Evolutionary conservation across 768 basidiomycete species (phyloP).

Genomic region (Kwoniella sp.): DNA sequence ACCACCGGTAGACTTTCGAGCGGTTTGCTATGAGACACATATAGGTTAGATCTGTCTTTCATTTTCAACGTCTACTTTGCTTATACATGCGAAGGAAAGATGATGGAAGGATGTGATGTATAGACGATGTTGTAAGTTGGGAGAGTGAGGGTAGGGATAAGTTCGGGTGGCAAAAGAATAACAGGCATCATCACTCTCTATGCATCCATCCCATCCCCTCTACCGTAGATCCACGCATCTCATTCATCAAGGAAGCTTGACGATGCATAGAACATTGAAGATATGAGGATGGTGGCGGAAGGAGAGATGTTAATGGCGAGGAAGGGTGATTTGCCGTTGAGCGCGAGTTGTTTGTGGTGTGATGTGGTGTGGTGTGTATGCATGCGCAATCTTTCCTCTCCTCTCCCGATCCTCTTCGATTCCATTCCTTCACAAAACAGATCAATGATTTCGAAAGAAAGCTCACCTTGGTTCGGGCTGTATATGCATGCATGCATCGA

Average conservation of each 20-base stretch:
- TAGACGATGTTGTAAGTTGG: no score
- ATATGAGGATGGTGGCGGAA: neutral
- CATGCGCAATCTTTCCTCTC: slow-evolving; percentile 8
- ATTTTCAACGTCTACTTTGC: no score
- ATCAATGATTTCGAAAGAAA: neutral
- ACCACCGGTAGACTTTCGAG: slow-evolving; percentile 99
- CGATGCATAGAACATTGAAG: neutral
- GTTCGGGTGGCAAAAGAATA: no score
- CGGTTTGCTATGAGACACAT: slow-evolving; percentile 71
- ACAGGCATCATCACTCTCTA: no score
- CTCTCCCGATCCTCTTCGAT: slow-evolving; percentile 12
- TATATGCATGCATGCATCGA: slow-evolving; percentile 29
- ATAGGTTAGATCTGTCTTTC: slow-evolving; percentile 4
- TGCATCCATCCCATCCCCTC: no score
- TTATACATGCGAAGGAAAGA: no score
- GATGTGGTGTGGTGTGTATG: neutral
- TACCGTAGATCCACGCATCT: no score
- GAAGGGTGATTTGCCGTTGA: neutral
- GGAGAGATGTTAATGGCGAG: neutral
- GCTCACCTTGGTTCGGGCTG: slow-evolving; percentile 51
- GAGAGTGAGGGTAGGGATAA: no score
- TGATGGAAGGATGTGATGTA: no score
- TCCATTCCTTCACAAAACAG: slow-evolving; percentile 11
- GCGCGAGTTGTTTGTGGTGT: no score
- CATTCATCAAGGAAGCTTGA: no score